A percentile compares a stretch with the other conserved stretches of the same genome.
phyloP scores from a whole-genome alignment of 176 grass and related monocot genomes.

The Guadua angustifolia region DNA sequence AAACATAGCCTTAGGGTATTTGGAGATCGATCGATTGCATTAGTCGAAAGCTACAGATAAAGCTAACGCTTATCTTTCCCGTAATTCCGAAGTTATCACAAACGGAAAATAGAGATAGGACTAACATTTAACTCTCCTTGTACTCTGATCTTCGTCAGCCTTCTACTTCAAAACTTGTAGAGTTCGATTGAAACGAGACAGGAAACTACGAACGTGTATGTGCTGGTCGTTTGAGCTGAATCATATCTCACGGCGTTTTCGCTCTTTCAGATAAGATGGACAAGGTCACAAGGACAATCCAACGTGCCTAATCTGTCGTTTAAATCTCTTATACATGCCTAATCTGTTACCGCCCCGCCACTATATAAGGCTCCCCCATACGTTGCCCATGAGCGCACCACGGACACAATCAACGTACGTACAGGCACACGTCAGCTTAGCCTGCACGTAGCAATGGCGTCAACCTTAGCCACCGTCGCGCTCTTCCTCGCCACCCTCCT shows the following conservation, averaged over 20 bases:
- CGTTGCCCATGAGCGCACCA: background rate
- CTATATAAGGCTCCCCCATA: background rate
- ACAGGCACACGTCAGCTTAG: background rate
- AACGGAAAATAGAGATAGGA: too few relatives aligned
- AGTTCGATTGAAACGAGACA: too few relatives aligned
- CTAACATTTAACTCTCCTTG: too few relatives aligned
- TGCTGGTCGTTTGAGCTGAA: background rate
- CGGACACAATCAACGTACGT: background rate
- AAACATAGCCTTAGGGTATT: background rate
- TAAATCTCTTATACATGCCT: background rate
- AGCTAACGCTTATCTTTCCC: background rate
- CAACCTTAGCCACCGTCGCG: background rate
- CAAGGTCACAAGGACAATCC: background rate
- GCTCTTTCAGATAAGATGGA: background rate
- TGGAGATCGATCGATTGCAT: background rate
- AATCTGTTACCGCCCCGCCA: background rate
- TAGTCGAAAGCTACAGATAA: background rate
- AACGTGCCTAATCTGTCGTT: background rate
- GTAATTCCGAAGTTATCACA: too few relatives aligned
- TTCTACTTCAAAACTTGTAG: background rate
- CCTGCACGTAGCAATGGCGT: constrained; percentile 32
- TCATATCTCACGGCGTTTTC: background rate
- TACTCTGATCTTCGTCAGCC: too few relatives aligned
- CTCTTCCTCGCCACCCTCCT: constrained; percentile 32
- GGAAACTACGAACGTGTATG: background rate